Evolutionary conservation across 768 basidiomycete species (phyloP).

Genomic region (Suillus brevipes): DNA sequence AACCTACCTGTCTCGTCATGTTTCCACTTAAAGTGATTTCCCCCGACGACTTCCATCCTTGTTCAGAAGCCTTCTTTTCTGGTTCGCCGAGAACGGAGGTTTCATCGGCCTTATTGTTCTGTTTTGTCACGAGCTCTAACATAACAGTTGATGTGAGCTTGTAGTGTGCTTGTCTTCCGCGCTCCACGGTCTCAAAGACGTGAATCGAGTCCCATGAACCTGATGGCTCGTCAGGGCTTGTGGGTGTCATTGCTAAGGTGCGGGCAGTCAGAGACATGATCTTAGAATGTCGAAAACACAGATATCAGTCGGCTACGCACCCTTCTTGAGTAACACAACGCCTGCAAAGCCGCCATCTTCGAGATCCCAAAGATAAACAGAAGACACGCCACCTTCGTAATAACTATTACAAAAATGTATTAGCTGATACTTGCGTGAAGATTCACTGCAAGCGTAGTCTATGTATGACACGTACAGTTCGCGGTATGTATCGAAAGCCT

Average conservation of each 20-base stretch:
- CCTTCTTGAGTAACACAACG: constrained; percentile 93
- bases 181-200: constrained; percentile 93
- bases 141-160: constrained; percentile 97
- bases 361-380: constrained; percentile 97
- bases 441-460: constrained; percentile 1
- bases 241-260: constrained; percentile 60
- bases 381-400: constrained; percentile 97
- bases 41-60: constrained; percentile 62
- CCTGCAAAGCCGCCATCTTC: constrained; percentile 97
- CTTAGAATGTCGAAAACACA: constrained; percentile 4
- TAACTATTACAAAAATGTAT: constrained; percentile 54
- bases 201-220: constrained; percentile 99
- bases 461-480: constrained; percentile 65
- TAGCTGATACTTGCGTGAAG: constrained; percentile 1
- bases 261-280: constrained; percentile 5
- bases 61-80: constrained; percentile 41
- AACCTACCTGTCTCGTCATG: constrained; percentile 91
- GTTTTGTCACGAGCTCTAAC: constrained; percentile 79
- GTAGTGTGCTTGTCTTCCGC: constrained; percentile 91
- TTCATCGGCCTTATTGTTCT: constrained; percentile 33
- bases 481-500: constrained; percentile 96
- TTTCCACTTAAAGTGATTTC: constrained; percentile 88
- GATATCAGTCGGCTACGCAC: constrained; percentile 41
- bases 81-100: constrained; percentile 18
- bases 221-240: constrained; percentile 58